phyloP scores from a whole-genome alignment of 2,329 filamentous ascomycete species.

The Phialophora chinensis region DNA sequence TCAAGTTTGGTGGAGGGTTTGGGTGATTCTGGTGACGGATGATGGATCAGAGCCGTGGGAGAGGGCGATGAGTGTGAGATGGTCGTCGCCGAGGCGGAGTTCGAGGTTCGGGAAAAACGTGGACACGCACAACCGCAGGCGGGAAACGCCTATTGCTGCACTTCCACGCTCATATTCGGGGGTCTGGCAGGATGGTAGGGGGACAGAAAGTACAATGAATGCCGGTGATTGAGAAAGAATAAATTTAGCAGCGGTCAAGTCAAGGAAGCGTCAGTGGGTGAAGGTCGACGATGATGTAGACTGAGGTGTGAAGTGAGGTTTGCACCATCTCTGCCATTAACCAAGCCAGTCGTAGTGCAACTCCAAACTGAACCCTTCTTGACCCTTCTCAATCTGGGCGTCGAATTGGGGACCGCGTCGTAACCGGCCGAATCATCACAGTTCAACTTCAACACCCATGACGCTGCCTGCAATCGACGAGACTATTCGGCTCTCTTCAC shows the following conservation, averaged over 20 bases:
- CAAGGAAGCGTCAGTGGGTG: constrained; percentile 12
- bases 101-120: constrained; percentile 32
- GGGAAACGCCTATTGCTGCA: constrained; percentile 22
- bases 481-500: neutral
- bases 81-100: constrained; percentile 23
- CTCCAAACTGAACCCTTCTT: constrained; percentile 14
- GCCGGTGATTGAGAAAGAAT: constrained; percentile 16
- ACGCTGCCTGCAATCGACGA: neutral
- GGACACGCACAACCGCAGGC: constrained; percentile 30
- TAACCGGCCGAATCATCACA: constrained; percentile 6
- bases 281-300: constrained; percentile 25
- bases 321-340: constrained; percentile 21
- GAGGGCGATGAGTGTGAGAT: constrained; percentile 8
- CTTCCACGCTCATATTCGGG: constrained; percentile 18
- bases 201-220: constrained; percentile 3
- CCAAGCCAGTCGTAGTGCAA: constrained; percentile 19
- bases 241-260: constrained; percentile 15
- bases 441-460: constrained; percentile 2
- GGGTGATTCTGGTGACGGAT: neutral
- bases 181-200: constrained; percentile 8
- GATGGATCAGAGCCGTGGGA: constrained; percentile 2
- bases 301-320: constrained; percentile 27
- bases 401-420: constrained; percentile 9
- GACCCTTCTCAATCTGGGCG: neutral
- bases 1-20: neutral